Base-by-base conservation (phyloP, 1,284 basidiomycete genomes). In the Trametes hirsuta region DNA sequence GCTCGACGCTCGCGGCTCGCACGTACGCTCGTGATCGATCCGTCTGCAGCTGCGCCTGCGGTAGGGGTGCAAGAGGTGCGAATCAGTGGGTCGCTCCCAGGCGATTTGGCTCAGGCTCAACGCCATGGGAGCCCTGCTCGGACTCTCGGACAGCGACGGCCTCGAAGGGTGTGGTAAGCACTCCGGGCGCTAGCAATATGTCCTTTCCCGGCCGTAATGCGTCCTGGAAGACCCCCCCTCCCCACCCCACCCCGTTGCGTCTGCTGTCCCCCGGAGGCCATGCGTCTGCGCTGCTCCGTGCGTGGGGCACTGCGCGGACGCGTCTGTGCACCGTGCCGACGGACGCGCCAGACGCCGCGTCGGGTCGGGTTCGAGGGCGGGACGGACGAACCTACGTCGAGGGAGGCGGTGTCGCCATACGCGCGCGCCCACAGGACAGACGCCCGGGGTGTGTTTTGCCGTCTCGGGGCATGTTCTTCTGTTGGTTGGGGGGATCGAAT, bases 171-270 rank as follows among this genome's bases (percentile, higher is more conserved):
- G 57, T 52, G 39, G 58, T 65, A 60, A 65, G 53, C 63, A 62
- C 18, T 24, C 39, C 46, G 37, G 46, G 64, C 64, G 64, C 58
- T 40, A 47, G 53, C 58, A 65, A 65, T 65, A 62, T 62, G 64
- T 21, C 64, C 61, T 50, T 65, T 62, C 64, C 58, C 55, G 61
- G 64, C 48, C 44, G 44, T 47, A 61, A 59, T 61, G 59, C 53
- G 53, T 53, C 48, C 39, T 54, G 44, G 45, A 55, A 50, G 46
- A 22, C 36, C 25, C 49, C 6, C 18, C 18, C 42, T 44, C 45
- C 12, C 55, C 34, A 42, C 50, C 25, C 34, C 35, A 30, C 22
- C 6, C 42, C 22, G 14, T 24, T 12, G n/a, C 21, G 12, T 24
- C 21, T 46, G 8, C 21, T 46, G 8, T 6, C 18, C 21, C 21